Conservation (phyloP, 768 basidiomycete genomes). For the Hericium alpestre region DNA sequence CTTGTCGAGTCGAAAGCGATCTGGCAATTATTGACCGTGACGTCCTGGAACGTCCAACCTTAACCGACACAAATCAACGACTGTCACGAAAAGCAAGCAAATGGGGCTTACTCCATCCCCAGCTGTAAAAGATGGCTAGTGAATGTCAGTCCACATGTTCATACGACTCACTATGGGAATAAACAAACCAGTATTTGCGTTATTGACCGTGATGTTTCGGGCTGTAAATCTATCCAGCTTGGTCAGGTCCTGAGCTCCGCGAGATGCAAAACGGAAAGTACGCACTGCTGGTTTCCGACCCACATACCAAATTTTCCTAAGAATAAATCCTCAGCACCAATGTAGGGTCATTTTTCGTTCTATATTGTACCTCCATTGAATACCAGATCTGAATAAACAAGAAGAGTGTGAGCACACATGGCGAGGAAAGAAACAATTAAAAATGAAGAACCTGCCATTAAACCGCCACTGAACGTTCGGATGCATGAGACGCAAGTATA, state of each 20-base stretch:
- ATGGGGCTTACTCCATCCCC: conserved; percentile 15
- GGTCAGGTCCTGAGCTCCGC: too few species aligned
- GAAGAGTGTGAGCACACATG: not conserved
- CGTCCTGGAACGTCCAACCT: not conserved
- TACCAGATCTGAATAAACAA: conserved; percentile 25
- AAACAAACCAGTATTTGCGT: conserved; percentile 30
- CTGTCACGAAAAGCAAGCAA: too few species aligned
- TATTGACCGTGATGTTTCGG: conserved; percentile 50
- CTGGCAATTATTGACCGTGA: conserved; percentile 1
- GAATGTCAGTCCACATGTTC: too few species aligned
- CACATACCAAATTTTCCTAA: conserved; percentile 48
- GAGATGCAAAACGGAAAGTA: not conserved
- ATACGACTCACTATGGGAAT: too few species aligned
- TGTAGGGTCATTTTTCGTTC: too few species aligned
- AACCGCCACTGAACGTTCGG: conserved; percentile 23
- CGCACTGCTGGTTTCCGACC: conserved; percentile 75
- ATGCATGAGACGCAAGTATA: not conserved
- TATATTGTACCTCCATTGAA: conserved; percentile 33
- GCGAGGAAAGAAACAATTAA: not conserved
- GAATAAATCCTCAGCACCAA: too few species aligned
- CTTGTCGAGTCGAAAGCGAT: conserved; percentile 50
- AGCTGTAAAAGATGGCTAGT: conserved; percentile 6
- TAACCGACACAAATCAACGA: too few species aligned
- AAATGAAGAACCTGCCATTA: conserved; percentile 40
- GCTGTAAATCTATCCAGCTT: conserved; percentile 40